These are phyloP conservation scores for Hsuehochloa calcarea DNA, from an alignment of 176 grass and related monocot genomes.

Conservation along the genomic window DNA sequence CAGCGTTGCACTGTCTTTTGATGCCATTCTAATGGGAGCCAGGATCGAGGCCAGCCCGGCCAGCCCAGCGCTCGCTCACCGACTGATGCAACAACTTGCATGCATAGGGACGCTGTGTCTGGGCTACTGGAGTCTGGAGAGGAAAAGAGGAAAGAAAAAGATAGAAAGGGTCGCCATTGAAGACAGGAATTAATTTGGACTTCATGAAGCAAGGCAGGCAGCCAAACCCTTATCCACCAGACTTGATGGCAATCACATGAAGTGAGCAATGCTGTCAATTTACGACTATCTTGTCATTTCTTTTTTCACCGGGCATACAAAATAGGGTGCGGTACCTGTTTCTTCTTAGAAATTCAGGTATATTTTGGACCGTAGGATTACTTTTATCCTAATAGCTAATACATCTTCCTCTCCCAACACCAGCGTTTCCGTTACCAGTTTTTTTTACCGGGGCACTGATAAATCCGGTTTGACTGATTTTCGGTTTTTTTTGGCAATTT, in stretches of 20 bases:
- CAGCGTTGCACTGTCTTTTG: constrained; percentile 36
- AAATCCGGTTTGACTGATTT: no score
- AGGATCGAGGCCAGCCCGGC: constrained; percentile 27
- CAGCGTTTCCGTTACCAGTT: no score
- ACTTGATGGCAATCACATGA: constrained; percentile 40
- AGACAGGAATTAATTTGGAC: constrained; percentile 39
- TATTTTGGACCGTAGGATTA: no score
- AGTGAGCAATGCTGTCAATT: not conserved
- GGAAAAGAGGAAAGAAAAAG: constrained; percentile 12
- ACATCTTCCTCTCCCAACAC: no score
- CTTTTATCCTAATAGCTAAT: no score
- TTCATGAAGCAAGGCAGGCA: constrained; percentile 18
- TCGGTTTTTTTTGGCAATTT: no score
- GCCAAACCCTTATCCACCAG: constrained; percentile 13
- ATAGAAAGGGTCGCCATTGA: constrained; percentile 31
- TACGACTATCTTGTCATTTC: not conserved
- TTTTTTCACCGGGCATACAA: not conserved
- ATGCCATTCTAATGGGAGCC: constrained; percentile 35
- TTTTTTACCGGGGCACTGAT: no score
- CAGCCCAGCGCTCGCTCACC: constrained; percentile 11
- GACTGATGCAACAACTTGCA: constrained; percentile 13
- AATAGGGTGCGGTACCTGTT: not conserved
- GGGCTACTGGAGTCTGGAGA: constrained; percentile 15
- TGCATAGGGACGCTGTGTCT: constrained; percentile 36
- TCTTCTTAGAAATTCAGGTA: no score